Conservation (phyloP, 176 grass and related monocot species). For the Lolium rigidum region DNA sequence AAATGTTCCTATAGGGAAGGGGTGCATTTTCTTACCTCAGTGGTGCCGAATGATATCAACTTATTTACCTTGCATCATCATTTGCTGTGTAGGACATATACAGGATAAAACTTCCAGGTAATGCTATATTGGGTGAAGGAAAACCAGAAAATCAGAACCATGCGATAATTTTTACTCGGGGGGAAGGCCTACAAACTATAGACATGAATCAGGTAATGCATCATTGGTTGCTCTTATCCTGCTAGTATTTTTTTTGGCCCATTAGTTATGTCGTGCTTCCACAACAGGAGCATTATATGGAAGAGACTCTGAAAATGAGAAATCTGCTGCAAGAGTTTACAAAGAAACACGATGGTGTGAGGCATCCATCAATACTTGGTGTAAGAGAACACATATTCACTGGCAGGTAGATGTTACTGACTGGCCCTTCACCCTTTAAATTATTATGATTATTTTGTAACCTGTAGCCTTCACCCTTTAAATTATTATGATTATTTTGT, state of each 20-base stretch:
- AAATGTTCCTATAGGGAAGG: not conserved
- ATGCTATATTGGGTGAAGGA: slow-evolving; percentile 89
- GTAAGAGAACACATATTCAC: slow-evolving; percentile 99
- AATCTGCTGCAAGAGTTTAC: slow-evolving; percentile 96
- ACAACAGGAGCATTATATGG: slow-evolving; percentile 93
- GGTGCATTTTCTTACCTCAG: not conserved
- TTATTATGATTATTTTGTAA: slow-evolving; percentile 20
- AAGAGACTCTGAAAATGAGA: slow-evolving; percentile 97
- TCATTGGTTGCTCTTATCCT: slow-evolving; percentile 22
- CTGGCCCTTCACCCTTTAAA: not conserved
- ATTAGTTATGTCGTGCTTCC: not conserved
- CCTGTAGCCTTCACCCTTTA: not conserved
- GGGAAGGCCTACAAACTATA: slow-evolving; percentile 94
- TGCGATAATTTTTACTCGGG: slow-evolving; percentile 96
- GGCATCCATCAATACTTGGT: slow-evolving; percentile 95
- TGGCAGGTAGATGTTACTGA: slow-evolving; percentile 57
- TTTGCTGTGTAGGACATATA: slow-evolving; percentile 79
- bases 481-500: slow-evolving; percentile 22
- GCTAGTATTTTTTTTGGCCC: not conserved
- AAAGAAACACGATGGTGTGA: slow-evolving; percentile 92
- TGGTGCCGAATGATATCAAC: not conserved
- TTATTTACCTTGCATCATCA: slow-evolving; percentile 28
- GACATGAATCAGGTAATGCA: slow-evolving; percentile 97
- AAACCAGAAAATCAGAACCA: slow-evolving; percentile 99
- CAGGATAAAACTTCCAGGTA: slow-evolving; percentile 94